Base-by-base conservation (phyloP, 1,284 basidiomycete species). In the Sporisorium sorghi region DNA sequence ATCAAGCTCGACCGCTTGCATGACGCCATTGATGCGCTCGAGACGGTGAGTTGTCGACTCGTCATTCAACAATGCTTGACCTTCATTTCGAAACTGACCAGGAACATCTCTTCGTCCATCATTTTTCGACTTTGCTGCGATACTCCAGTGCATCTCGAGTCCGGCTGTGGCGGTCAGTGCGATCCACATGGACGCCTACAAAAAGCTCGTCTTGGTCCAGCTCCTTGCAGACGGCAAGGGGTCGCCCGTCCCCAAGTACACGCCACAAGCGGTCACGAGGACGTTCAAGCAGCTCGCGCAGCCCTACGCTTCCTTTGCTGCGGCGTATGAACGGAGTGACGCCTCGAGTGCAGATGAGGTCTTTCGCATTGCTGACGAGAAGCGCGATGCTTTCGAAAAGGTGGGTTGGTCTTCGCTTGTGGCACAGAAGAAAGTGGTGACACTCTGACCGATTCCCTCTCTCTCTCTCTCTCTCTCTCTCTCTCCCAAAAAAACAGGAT, bases 161-260 rank as follows among this genome's bases (percentile, higher is more conserved):
- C 93, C 93, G 0, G 89, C 90, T 0, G 86, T 88, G 1, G 87
- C 86, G 1, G 88, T 90, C 0, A 88, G 89, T 1, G 89, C 90
- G 3, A 87, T 94, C 7, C 93, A 95, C 82, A 84, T 93, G 75
- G 93, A 94, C 77, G 93, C 93, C 0, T 87, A 91, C 80, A 94
- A 94, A 87, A 93, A 93, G 85, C 85, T 92, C 40, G 85, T 89
- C 9, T 86, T 94, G 6, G 88, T 92, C 8, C 92, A 93, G 78
- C 85, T 94, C 26, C 90, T 94, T 52, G 85, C 88, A 15, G 87
- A 89, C 63, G 93, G 92, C 37, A 89, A 89, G 52, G 60, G 51
- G 2, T 56, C 54, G 6, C 48, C 62, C 0, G 51, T 44, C 32
- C 54, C 66, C 33, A 74, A 79, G 42, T 75, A 68, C 28, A 53